phyloP scores from a whole-genome alignment of 2,329 filamentous ascomycete genomes.

The Exophiala dermatitidis region DNA sequence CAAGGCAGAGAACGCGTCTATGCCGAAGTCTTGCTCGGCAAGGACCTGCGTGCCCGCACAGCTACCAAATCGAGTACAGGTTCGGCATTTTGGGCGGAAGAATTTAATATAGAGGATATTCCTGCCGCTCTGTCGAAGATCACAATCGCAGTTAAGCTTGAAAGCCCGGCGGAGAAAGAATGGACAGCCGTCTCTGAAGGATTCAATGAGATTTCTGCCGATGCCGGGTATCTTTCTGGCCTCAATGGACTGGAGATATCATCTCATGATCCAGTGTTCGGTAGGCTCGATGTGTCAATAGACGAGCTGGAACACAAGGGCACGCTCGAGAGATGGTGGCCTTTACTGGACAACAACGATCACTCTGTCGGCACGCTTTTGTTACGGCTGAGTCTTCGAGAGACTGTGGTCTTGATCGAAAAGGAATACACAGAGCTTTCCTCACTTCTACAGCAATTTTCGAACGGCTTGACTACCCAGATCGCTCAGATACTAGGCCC shows the following conservation, averaged over 20 bases:
- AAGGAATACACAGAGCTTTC: constrained; percentile 78
- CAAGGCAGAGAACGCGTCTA: constrained; percentile 39
- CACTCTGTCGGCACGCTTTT: constrained; percentile 76
- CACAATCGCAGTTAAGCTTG: constrained; percentile 41
- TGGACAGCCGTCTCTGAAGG: constrained; percentile 44
- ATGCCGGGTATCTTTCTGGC: constrained; percentile 36
- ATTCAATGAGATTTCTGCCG: constrained; percentile 37
- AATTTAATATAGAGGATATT: constrained; percentile 42
- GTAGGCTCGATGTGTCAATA: constrained; percentile 69
- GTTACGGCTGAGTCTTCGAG: constrained; percentile 74
- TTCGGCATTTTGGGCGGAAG: constrained; percentile 45
- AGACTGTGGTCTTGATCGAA: constrained; percentile 79
- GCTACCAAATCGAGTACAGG: constrained; percentile 41
- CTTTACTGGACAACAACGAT: constrained; percentile 67
- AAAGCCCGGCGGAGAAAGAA: constrained; percentile 43
- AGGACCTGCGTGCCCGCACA: constrained; percentile 44
- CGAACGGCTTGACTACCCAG: constrained; percentile 73
- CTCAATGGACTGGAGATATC: constrained; percentile 43
- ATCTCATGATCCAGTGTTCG: constrained; percentile 41
- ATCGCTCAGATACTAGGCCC: constrained; percentile 68
- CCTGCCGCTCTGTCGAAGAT: constrained; percentile 43
- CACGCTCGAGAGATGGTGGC: constrained; percentile 83
- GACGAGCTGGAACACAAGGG: constrained; percentile 70
- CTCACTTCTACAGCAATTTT: constrained; percentile 77
- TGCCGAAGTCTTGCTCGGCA: constrained; percentile 43